Evolutionary conservation across 768 basidiomycete genomes (phyloP).

Genomic region (Mycena chlorophos): DNA sequence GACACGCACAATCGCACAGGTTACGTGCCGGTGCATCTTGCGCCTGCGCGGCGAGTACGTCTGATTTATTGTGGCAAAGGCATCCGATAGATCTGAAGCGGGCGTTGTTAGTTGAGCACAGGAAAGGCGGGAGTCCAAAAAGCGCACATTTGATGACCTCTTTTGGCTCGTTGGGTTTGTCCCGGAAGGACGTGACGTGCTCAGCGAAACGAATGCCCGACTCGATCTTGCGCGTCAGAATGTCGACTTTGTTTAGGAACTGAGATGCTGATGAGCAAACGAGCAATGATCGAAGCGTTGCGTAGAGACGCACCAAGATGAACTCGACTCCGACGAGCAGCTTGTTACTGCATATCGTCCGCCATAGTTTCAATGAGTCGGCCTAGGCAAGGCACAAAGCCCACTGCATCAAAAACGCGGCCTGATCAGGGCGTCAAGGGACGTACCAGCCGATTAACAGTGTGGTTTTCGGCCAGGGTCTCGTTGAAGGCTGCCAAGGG

Average conservation of each 20-base stretch:
- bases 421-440: too few species aligned
- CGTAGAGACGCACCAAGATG: constrained; percentile 36
- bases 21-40: constrained; percentile 54
- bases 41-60: constrained; percentile 48
- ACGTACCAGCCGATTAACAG: constrained; percentile 57
- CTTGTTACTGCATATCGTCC: constrained; percentile 58
- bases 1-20: constrained; percentile 56
- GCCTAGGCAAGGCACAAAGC: constrained; percentile 33
- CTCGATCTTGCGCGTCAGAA: constrained; percentile 54
- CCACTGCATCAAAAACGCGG: neutral
- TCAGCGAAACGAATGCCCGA: constrained; percentile 53
- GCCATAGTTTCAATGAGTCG: constrained; percentile 61
- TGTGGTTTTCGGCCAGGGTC: constrained; percentile 57
- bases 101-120: too few species aligned
- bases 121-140: too few species aligned
- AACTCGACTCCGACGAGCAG: constrained; percentile 54
- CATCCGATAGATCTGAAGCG: constrained; percentile 50
- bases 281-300: neutral
- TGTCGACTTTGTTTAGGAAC: constrained; percentile 64
- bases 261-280: neutral
- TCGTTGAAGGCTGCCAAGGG: constrained; percentile 53
- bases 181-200: constrained; percentile 56
- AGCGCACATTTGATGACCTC: constrained; percentile 54
- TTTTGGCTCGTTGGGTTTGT: constrained; percentile 51
- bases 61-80: constrained; percentile 51